Evolutionary conservation across 225 moss, liverwort and hornwort genomes (phyloP), one percentile per base, ranked within the genome.

Genomic region (Sphagnum tenellum): DNA sequence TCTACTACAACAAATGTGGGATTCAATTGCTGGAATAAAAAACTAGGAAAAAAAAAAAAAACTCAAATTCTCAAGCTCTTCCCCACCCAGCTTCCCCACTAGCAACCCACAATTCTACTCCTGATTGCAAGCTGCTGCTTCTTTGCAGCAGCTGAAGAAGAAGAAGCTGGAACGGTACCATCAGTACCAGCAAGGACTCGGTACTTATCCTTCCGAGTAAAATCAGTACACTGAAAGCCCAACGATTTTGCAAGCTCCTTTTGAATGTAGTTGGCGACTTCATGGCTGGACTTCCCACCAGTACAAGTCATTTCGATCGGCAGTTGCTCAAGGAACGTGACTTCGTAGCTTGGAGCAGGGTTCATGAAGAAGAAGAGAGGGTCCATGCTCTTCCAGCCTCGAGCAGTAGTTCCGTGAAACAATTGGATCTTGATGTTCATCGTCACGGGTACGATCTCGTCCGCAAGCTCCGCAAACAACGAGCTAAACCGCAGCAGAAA

Each of bases 301-400:
- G 29, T 29, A 3, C 89, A 90, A 1, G 90, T 89, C 46, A 94
- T 78, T 49, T 90, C 86, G 4, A 48, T 5, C 0, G 90, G 93
- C 5, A 94, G 48, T 64, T 90, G 79, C 4, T 81, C 74, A 29
- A 94, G 77, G 71, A 94, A 94, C 12, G 76, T 86, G 2, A 94
- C 77, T 29, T 88, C 90, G 55, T 84, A 88, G 0, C 75, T 77
- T 0, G 90, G 90, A 5, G 81, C 67, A 1, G 77, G 82, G 45
- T 94, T 90, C 79, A 86, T 78, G 84, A 90, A 79, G 44, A 84
- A 88, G 76, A 86, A 95, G 77, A 95, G 91, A 0, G 94, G 89
- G 55, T 95, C 94, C 89, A 95, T 86, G 61, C 89, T 91, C 48
- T 95, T 95, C 82, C 82, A 91, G 8, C 94, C 94, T 0, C 91